These are phyloP conservation scores for Aspergillus avenaceus DNA, from an alignment of 495 filamentous ascomycete genomes.

Conservation along the genomic window DNA sequence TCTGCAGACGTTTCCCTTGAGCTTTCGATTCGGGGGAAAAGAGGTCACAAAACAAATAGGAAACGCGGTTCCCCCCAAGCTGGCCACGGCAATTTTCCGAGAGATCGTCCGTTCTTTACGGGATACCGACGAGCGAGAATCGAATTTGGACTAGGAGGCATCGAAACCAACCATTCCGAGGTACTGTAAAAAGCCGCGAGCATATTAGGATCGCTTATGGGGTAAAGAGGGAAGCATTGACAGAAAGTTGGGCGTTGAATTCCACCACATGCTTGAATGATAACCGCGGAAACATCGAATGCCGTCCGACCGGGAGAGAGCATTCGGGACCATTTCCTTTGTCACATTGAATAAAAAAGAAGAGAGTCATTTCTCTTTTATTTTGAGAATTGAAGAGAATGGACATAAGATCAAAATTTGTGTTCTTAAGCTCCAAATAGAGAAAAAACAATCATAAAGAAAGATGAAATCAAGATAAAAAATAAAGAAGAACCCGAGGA, in stretches of 20 bases:
- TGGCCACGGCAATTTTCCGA: slow-evolving; percentile 56
- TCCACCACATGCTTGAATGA: background rate
- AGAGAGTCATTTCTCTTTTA: background rate
- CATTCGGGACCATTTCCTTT: background rate
- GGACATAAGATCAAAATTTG: too few relatives aligned
- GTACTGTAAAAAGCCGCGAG: too few relatives aligned
- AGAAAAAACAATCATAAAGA: too few relatives aligned
- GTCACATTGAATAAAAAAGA: background rate
- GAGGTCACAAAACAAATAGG: slow-evolving; percentile 70
- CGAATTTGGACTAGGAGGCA: too few relatives aligned
- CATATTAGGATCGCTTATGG: too few relatives aligned
- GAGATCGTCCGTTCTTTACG: slow-evolving; percentile 56
- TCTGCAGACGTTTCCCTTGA: slow-evolving; percentile 68
- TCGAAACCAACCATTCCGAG: too few relatives aligned
- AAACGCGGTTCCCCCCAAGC: slow-evolving; percentile 74
- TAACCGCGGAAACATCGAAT: background rate
- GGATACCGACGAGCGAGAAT: slow-evolving; percentile 48
- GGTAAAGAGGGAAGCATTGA: background rate
- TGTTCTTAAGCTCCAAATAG: too few relatives aligned
- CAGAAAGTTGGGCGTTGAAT: background rate
- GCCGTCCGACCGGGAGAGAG: background rate
- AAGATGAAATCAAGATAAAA: too few relatives aligned
- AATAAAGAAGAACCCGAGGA: background rate
- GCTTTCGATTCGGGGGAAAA: slow-evolving; percentile 52
- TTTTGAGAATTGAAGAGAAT: background rate